Conservation (phyloP, 2,329 filamentous ascomycete species). For the Beauveria brongniartii region DNA sequence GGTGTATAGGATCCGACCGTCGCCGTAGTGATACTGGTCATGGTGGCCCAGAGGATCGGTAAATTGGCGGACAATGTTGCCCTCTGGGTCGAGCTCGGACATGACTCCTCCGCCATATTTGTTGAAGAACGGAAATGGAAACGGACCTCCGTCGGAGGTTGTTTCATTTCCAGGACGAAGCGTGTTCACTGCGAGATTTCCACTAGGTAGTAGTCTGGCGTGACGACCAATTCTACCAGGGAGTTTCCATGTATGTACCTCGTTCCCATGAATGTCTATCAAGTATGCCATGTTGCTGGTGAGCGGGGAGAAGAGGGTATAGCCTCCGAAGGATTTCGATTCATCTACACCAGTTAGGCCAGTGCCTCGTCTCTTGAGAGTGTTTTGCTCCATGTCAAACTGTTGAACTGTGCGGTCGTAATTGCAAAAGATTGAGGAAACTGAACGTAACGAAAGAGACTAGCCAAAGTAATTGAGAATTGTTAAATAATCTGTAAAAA, state of each 20-base stretch:
- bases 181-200: conserved; percentile 24
- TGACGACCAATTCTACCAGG: conserved; percentile 22
- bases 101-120: conserved; percentile 24
- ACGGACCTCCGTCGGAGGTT: conserved; percentile 17
- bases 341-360: conserved; percentile 21
- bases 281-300: conserved; percentile 20
- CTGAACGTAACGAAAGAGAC: not conserved
- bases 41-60: conserved; percentile 21
- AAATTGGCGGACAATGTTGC: conserved; percentile 21
- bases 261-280: conserved; percentile 21
- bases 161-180: conserved; percentile 14
- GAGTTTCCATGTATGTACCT: conserved; percentile 23
- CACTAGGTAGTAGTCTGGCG: conserved; percentile 20
- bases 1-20: conserved; percentile 20
- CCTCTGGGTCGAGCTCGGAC: conserved; percentile 20
- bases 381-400: conserved; percentile 20
- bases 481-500: no score
- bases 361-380: conserved; percentile 21
- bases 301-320: conserved; percentile 23
- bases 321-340: conserved; percentile 19
- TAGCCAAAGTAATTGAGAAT: not conserved
- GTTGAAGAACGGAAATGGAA: conserved; percentile 23
- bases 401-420: no score
- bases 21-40: conserved; percentile 22
- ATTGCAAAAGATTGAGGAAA: not conserved